A percentile compares a stretch with the other conserved stretches of the same genome.
Evolutionary conservation across 768 basidiomycete genomes (phyloP).

Genomic region (Suillus brevipes): DNA sequence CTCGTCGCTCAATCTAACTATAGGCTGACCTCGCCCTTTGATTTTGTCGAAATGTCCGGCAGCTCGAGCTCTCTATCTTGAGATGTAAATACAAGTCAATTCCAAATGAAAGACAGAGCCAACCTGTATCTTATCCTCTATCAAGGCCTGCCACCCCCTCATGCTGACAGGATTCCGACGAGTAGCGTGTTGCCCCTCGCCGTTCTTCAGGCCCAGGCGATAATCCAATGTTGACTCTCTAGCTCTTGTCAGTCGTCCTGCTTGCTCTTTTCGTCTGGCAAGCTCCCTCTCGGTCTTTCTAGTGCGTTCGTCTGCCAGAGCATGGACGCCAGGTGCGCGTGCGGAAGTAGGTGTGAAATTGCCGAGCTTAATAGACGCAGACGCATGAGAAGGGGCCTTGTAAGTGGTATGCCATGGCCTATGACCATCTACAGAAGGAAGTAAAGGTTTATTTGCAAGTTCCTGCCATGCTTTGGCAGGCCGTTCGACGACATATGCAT

Average conservation of each 20-base stretch:
- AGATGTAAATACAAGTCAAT: constrained; percentile 3
- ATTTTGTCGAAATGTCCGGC: constrained; percentile 73
- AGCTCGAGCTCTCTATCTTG: constrained; percentile 55
- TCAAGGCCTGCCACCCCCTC: constrained; percentile 73
- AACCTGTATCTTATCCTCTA: constrained; percentile 83
- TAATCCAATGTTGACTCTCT: constrained; percentile 78
- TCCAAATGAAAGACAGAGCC: not conserved
- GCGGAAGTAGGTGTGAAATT: constrained; percentile 36
- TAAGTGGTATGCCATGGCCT: constrained; percentile 73
- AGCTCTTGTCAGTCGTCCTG: constrained; percentile 59
- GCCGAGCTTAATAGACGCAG: constrained; percentile 54
- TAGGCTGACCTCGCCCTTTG: constrained; percentile 62
- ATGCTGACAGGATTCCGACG: constrained; percentile 59
- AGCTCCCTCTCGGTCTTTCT: constrained; percentile 48
- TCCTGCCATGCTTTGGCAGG: constrained; percentile 12
- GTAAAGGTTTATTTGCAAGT: constrained; percentile 46
- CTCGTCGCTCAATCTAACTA: constrained; percentile 44
- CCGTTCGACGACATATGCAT: constrained; percentile 1
- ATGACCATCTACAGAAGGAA: constrained; percentile 57
- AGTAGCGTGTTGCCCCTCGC: constrained; percentile 13
- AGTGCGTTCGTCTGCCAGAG: constrained; percentile 38
- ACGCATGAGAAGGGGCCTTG: constrained; percentile 56
- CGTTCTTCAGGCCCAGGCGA: constrained; percentile 50
- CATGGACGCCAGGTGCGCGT: constrained; percentile 14
- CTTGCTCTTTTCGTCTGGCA: constrained; percentile 51